Evolutionary conservation across 2,329 filamentous ascomycete genomes (phyloP).

Genomic region (Aspergillus neoniger): DNA sequence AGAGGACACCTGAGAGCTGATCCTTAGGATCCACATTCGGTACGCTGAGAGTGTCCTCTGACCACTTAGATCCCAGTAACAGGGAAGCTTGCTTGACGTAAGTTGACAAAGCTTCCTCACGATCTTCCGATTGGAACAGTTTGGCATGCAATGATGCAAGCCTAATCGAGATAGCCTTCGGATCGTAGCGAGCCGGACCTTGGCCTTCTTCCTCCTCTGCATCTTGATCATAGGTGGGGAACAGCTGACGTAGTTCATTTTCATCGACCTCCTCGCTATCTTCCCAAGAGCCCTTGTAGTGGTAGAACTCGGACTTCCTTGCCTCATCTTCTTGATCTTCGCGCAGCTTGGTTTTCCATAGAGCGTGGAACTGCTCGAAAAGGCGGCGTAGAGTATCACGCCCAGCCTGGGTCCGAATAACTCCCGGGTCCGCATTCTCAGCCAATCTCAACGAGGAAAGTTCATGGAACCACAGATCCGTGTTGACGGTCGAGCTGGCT

Average conservation of each 20-base stretch:
- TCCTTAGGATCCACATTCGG: constrained; percentile 45
- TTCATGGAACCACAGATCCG: constrained; percentile 42
- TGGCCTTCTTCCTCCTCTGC: constrained; percentile 39
- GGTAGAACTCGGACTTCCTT: constrained; percentile 74
- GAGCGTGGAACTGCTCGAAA: constrained; percentile 71
- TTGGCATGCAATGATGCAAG: constrained; percentile 62
- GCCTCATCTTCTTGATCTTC: constrained; percentile 75
- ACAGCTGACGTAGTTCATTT: constrained; percentile 75
- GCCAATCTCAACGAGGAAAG: constrained; percentile 38
- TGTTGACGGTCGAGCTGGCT: constrained; percentile 27
- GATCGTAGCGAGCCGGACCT: constrained; percentile 37
- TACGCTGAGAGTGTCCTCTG: constrained; percentile 24
- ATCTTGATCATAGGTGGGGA: constrained; percentile 72
- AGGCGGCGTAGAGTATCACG: constrained; percentile 63
- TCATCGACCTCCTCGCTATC: constrained; percentile 74
- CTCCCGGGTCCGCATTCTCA: constrained; percentile 36
- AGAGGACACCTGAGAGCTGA: constrained; percentile 66
- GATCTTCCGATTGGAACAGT: constrained; percentile 40
- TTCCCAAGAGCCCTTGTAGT: constrained; percentile 75
- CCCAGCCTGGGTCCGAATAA: constrained; percentile 43
- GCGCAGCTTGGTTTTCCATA: constrained; percentile 78
- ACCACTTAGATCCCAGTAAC: constrained; percentile 39
- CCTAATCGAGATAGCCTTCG: constrained; percentile 60
- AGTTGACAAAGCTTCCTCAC: constrained; percentile 31
- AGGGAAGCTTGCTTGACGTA: constrained; percentile 39